These are phyloP conservation scores for Microcyclospora tardicrescens DNA, from an alignment of 2,329 filamentous ascomycete species.

Conservation along the genomic window DNA sequence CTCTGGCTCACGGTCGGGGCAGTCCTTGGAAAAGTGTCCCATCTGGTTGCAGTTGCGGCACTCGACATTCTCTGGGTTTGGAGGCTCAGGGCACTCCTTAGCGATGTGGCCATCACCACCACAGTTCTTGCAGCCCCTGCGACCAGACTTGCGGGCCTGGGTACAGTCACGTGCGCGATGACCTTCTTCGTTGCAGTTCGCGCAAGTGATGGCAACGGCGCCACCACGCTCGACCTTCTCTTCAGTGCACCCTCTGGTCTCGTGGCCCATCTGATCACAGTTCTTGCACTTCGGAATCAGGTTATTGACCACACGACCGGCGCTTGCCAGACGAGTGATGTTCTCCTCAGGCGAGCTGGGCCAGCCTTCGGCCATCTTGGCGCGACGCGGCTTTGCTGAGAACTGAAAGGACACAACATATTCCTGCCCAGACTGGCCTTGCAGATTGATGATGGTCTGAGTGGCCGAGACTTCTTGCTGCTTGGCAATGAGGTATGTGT, in stretches of 20 bases:
- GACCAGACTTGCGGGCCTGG: conserved; percentile 42
- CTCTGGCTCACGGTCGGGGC: conserved; percentile 17
- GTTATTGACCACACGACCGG: conserved; percentile 38
- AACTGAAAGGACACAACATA: conserved; percentile 39
- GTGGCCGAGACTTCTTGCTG: conserved; percentile 40
- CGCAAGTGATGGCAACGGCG: conserved; percentile 34
- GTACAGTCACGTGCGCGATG: conserved; percentile 52
- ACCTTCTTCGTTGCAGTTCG: conserved; percentile 39
- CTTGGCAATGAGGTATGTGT: conserved; percentile 51
- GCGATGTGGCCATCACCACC: conserved; percentile 25
- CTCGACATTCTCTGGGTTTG: conserved; percentile 19
- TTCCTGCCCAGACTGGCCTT: conserved; percentile 45
- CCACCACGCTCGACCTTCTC: conserved; percentile 30
- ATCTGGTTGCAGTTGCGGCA: conserved; percentile 22
- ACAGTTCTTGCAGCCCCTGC: conserved; percentile 34
- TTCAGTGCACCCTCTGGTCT: conserved; percentile 33
- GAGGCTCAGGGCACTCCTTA: conserved; percentile 30
- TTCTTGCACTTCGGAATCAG: conserved; percentile 38
- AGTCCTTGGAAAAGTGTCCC: conserved; percentile 25
- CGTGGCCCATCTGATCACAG: conserved; percentile 40
- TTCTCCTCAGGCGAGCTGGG: conserved; percentile 38
- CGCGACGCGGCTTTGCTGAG: conserved; percentile 33
- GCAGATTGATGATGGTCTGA: conserved; percentile 59
- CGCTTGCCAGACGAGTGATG: conserved; percentile 36
- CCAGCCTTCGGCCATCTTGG: conserved; percentile 35